phyloP scores from a whole-genome alignment of 2,329 filamentous ascomycete species.

The Aspergillus novoparasiticus region DNA sequence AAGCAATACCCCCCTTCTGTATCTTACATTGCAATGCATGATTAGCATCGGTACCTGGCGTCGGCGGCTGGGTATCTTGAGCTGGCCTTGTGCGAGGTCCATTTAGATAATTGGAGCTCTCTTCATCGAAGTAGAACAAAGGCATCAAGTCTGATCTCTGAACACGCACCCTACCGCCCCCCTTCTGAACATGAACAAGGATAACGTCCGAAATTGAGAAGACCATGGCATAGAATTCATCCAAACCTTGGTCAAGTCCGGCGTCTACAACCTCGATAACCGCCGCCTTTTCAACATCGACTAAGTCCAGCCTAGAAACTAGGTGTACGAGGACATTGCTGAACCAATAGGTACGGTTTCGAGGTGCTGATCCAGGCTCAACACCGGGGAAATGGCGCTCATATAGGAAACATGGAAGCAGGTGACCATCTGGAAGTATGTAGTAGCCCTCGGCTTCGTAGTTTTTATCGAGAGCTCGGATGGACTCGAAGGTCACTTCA shows the following conservation, averaged over 20 bases:
- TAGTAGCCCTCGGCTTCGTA: conserved; percentile 20
- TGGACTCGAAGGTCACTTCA: conserved; percentile 13
- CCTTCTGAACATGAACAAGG: conserved; percentile 15
- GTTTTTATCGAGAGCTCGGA: conserved; percentile 8
- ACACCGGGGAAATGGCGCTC: conserved; percentile 19
- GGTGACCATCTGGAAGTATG: conserved; percentile 5
- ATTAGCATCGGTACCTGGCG: background rate
- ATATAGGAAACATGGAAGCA: conserved; percentile 19
- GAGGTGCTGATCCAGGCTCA: conserved; percentile 20
- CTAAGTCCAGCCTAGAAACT: conserved; percentile 14
- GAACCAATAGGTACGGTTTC: conserved; percentile 18
- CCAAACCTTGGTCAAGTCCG: conserved; percentile 16
- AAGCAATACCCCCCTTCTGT: background rate
- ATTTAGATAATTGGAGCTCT: conserved; percentile 7
- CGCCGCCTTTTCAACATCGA: conserved; percentile 19
- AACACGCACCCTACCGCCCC: conserved; percentile 8
- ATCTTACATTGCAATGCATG: background rate
- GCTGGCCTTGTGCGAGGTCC: conserved; percentile 11
- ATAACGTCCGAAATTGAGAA: conserved; percentile 23
- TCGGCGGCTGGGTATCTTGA: background rate
- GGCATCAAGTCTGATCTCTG: conserved; percentile 15
- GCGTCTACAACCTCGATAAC: conserved; percentile 15
- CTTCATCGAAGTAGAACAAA: conserved; percentile 17
- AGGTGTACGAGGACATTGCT: conserved; percentile 19
- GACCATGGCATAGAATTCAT: conserved; percentile 19